Conservation (phyloP, 352 stramenopile species). For the Pythium dissotocum region DNA sequence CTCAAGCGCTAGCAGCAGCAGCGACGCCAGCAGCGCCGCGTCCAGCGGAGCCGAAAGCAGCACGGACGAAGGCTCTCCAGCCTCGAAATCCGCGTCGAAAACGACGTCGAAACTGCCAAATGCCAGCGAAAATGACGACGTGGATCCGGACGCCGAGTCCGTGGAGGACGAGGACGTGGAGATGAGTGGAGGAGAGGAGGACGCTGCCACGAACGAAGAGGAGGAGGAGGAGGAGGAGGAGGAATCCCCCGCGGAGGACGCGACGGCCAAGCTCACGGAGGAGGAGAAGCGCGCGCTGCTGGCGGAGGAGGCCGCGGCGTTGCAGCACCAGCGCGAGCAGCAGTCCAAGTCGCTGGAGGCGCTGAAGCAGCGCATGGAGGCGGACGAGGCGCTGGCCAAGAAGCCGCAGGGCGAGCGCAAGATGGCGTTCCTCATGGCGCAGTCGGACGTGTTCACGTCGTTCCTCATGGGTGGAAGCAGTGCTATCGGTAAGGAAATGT, state of each 20-base stretch:
- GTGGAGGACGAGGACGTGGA: slow-evolving; percentile 25
- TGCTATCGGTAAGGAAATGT: slow-evolving; percentile 77
- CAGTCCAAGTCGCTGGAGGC: slow-evolving; percentile 75
- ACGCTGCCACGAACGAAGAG: slow-evolving; percentile 24
- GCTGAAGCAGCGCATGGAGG: slow-evolving; percentile 58
- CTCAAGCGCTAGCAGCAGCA: slow-evolving; percentile 18
- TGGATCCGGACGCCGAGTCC: slow-evolving; percentile 17
- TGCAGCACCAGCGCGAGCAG: slow-evolving; percentile 75
- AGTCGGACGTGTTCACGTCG: slow-evolving; percentile 87
- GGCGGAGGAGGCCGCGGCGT: slow-evolving; percentile 64
- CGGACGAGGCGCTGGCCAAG: slow-evolving; percentile 48
- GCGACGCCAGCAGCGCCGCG: slow-evolving; percentile 17
- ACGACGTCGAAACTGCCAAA: not conserved
- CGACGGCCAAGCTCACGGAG: slow-evolving; percentile 36
- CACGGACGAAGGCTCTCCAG: slow-evolving; percentile 6
- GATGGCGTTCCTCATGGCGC: slow-evolving; percentile 88
- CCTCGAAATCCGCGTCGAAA: slow-evolving; percentile 4
- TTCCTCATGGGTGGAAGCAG: slow-evolving; percentile 87
- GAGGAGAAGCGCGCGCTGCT: slow-evolving; percentile 64
- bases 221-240: slow-evolving; percentile 27
- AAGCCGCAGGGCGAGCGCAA: slow-evolving; percentile 68
- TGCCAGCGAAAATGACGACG: slow-evolving; percentile 6
- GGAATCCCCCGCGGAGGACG: slow-evolving; percentile 15
- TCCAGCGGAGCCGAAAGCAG: slow-evolving; percentile 16
- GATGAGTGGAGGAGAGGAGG: slow-evolving; percentile 33